These are phyloP conservation scores for Scutellaria minor DNA, from an alignment of 257 asterid genomes.

Conservation along the genomic window DNA sequence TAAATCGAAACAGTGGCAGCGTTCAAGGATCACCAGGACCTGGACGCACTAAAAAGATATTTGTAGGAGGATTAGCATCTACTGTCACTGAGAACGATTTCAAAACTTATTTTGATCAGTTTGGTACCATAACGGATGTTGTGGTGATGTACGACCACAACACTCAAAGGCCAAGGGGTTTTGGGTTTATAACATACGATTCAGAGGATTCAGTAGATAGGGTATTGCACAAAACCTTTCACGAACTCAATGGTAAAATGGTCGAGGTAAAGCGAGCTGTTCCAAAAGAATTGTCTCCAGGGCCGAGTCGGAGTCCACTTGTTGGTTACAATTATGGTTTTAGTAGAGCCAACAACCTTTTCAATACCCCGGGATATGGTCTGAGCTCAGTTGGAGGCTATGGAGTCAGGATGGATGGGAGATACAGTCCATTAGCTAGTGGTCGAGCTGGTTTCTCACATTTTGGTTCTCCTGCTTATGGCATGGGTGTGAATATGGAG, in stretches of 20 bases:
- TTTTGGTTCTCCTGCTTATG: conserved; percentile 52
- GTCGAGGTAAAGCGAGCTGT: conserved; percentile 86
- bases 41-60: conserved; percentile 84
- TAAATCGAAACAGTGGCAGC: conserved; percentile 61
- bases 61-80: conserved; percentile 91
- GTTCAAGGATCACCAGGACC: conserved; percentile 80
- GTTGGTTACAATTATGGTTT: conserved; percentile 65
- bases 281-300: conserved; percentile 79
- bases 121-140: conserved; percentile 72
- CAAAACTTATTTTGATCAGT: conserved; percentile 73
- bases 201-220: conserved; percentile 82
- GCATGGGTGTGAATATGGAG: conserved; percentile 71
- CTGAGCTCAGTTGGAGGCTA: conserved; percentile 61
- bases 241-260: conserved; percentile 78
- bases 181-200: conserved; percentile 79
- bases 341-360: conserved; percentile 59
- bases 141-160: conserved; percentile 89
- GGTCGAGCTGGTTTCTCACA: conserved; percentile 63
- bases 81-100: conserved; percentile 79
- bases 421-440: conserved; percentile 61
- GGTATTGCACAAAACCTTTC: conserved; percentile 75
- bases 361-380: conserved; percentile 65
- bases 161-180: conserved; percentile 87
- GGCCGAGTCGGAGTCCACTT: conserved; percentile 67
- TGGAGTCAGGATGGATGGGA: conserved; percentile 68